phyloP scores from a whole-genome alignment of 2,329 filamentous ascomycete genomes.

The Immersiporthe knoxdaviesiana region DNA sequence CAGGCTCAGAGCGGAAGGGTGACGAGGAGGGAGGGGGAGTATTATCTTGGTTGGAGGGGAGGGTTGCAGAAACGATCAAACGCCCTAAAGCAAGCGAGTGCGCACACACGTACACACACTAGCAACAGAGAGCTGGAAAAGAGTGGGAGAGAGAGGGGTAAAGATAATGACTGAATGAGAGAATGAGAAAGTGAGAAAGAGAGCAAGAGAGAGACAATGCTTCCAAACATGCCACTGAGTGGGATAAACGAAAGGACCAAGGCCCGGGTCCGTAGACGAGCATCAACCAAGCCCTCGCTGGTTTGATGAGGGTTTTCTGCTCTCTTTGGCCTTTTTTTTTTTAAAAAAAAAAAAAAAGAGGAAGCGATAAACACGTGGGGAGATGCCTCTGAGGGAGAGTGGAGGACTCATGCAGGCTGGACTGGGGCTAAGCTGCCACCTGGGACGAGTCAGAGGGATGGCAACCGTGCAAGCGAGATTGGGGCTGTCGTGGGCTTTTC shows the following conservation, averaged over 20 bases:
- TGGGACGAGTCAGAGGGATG: background rate
- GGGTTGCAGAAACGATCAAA: background rate
- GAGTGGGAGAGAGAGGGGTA: background rate
- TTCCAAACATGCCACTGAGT: background rate
- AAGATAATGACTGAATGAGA: background rate
- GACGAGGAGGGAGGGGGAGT: background rate
- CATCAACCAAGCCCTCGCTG: background rate
- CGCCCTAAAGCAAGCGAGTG: background rate
- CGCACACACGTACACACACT: background rate
- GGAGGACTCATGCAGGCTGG: background rate
- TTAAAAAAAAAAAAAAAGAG: no score
- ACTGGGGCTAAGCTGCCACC: background rate
- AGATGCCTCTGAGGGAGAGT: background rate
- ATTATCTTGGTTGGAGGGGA: background rate
- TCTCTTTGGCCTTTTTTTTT: no score
- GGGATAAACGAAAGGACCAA: background rate
- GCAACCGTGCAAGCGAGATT: conserved; percentile 2
- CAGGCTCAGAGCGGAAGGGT: background rate
- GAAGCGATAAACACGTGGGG: background rate
- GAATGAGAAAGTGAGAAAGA: background rate
- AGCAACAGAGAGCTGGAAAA: background rate
- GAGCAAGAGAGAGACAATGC: background rate
- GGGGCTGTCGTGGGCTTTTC: background rate
- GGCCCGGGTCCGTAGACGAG: background rate
- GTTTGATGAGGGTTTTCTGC: background rate